Conservation (phyloP, 2,329 filamentous ascomycete species). For the Pseudopithomyces maydicus region DNA sequence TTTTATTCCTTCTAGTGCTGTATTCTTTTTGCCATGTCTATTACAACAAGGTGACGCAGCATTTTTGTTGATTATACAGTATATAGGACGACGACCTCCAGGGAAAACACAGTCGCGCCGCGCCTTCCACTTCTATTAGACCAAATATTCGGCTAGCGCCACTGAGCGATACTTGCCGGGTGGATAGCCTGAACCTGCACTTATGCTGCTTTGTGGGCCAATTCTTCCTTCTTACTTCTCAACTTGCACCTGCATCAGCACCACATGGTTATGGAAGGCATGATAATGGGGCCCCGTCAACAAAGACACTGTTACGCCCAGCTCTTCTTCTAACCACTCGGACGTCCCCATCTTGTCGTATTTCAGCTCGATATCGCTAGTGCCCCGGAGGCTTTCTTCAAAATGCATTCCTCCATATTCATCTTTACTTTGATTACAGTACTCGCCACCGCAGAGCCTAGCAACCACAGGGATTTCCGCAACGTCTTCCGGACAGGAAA, state of each 20-base stretch:
- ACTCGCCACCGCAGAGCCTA: not conserved
- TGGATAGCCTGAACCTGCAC: not conserved
- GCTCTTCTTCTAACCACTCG: not conserved
- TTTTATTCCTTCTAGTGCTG: too few relatives aligned
- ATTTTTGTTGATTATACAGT: too few relatives aligned
- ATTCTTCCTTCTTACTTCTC: not conserved
- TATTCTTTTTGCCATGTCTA: too few relatives aligned
- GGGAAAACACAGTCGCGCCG: too few relatives aligned
- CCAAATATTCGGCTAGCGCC: too few relatives aligned
- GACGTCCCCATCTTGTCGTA: not conserved
- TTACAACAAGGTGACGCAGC: too few relatives aligned
- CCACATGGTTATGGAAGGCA: not conserved
- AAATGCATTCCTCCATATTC: constrained; percentile 7
- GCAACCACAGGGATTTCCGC: not conserved
- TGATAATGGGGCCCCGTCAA: not conserved
- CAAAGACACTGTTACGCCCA: not conserved
- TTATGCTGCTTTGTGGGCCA: not conserved
- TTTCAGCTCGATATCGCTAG: constrained; percentile 4
- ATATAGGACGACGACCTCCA: too few relatives aligned
- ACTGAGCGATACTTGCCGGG: too few relatives aligned
- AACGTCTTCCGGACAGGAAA: not conserved
- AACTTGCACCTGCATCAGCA: not conserved
- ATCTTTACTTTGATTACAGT: not conserved
- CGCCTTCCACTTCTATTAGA: too few relatives aligned
- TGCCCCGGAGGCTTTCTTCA: not conserved